A percentile compares a stretch with the other conserved stretches of the same genome.
phyloP scores from a whole-genome alignment of 805 yeast genomes.

The Kregervanrija pseudodelftensis region DNA sequence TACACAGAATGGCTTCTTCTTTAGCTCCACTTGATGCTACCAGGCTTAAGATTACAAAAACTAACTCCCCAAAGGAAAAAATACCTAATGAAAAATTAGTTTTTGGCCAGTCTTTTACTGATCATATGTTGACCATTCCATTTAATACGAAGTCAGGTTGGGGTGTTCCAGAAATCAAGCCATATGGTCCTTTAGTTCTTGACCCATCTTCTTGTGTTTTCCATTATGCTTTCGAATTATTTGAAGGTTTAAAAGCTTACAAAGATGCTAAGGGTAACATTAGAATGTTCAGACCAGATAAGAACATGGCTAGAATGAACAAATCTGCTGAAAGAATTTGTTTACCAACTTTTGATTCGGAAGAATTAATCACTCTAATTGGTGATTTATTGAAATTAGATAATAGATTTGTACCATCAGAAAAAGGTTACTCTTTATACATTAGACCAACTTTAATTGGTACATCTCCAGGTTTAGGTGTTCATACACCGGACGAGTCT shows the following conservation, averaged over 20 bases:
- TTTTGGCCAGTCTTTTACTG: conserved; percentile 74
- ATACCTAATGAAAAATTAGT: conserved; percentile 56
- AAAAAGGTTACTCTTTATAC: conserved; percentile 85
- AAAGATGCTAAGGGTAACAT: conserved; percentile 53
- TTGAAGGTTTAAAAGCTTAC: conserved; percentile 96
- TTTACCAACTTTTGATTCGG: conserved; percentile 78
- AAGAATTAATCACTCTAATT: conserved; percentile 67
- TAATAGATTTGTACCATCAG: conserved; percentile 70
- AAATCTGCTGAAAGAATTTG: conserved; percentile 82
- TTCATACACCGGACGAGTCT: conserved; percentile 74
- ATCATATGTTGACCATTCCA: conserved; percentile 81
- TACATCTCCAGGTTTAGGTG: conserved; percentile 84
- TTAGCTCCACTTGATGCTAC: conserved; percentile 43
- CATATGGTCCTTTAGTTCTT: conserved; percentile 66
- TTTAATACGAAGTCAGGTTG: conserved; percentile 79
- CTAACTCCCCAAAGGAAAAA: conserved; percentile 43
- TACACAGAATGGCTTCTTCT: conserved; percentile 19
- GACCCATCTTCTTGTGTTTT: conserved; percentile 90
- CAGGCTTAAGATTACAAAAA: conserved; percentile 41
- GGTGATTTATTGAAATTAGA: conserved; percentile 73
- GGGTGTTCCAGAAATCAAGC: conserved; percentile 82
- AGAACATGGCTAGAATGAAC: conserved; percentile 89
- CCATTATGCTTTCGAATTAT: conserved; percentile 92
- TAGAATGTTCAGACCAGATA: conserved; percentile 85
- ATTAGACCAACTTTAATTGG: conserved; percentile 95